Evolutionary conservation across 129 eudicot genomes (phyloP), one percentile per base, ranked within the genome.

Genomic region (Flaveria robusta): DNA sequence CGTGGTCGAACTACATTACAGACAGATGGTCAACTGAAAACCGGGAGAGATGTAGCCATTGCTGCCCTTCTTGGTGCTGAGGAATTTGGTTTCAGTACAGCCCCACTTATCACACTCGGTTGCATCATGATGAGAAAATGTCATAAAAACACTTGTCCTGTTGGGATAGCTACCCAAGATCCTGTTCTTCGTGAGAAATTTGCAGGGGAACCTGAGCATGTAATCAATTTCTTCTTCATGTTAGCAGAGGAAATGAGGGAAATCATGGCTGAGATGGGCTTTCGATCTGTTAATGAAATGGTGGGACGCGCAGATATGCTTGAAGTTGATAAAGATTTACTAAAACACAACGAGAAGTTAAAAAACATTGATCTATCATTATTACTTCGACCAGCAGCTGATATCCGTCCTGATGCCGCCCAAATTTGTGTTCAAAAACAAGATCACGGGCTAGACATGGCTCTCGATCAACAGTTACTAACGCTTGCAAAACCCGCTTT

Each of bases 71-170:
- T 95, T 22, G 99, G 99, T 3, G 99, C 99, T 0, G 99, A 95
- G 71, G 99, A 95, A 77, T 95, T 91, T 51, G 99, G 99, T 66
- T 95, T 95, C 81, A 91, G 97, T 75, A 95, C 99, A 1, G 99
- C 99, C 50, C 99, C 99, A 10, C 91, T 95, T 42, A 95, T 95
- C 18, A 95, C 99, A 0, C 94, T 95, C 0, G 99, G 99, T 13
- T 95, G 99, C 87, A 91, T 95, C 77, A 95, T 95, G 99, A 95
- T 95, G 97, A 74, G 99, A 27, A 95, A 95, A 71, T 95, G 99
- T 68, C 99, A 95, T 65, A 95, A 95, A 62, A 95, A 95, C 86
- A 95, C 99, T 2, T 95, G 99, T 43, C 99, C 99, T 0, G 99
- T 91, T 7, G 99, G 99, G 31, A 95, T 95, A 49, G 99, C 99